Base-by-base conservation (phyloP, 495 filamentous ascomycete genomes). In the Letharia lupina region DNA sequence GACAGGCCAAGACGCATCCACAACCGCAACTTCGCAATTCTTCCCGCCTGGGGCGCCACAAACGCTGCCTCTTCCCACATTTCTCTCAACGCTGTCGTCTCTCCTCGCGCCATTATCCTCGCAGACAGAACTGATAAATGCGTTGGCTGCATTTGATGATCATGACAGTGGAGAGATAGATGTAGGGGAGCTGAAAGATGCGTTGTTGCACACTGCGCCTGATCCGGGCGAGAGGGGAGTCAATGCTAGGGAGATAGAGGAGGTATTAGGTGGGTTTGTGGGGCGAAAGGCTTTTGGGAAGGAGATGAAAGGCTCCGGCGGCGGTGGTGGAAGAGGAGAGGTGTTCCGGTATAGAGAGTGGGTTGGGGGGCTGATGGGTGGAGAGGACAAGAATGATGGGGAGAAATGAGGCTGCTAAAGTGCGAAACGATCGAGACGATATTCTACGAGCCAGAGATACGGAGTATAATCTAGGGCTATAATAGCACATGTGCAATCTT, bases 81-180 rank as follows among this genome's bases (percentile, higher is more conserved):
- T 93, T 73, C 81, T 98, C 20, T 90, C 88, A 68, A 87, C 85
- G 11, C 80, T 98, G 10, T 87, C 91, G 0, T 78, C 81, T 12
- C 80, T 89, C 1, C 78, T 98, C n/a, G 82, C 84, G 1, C 82
- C 85, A 0, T 77, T 97, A 23, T 91, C 88, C 0, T 84, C 87
- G 4, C 84, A 84, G 16, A 80, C 85, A 31, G 94, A 98, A 67
- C 83, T 98, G 0, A 70, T 88, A 3, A 91, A 89, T 9, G 94
- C 95, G 0, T 91, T 98, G 68, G 89, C 89, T 13, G 95, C 95
- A 0, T 98, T 98, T 69, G 94, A 98, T 71, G 90, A 95, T 68
- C 91, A 95, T 69, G 94, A 98, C 74, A 91, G 89, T 71, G 94
- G 95, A 11, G 91, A 96, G 74, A 84, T 98, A 41, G 91, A 97